Percentiles rank a stretch among this genome's conserved stretches.
These are phyloP conservation scores for Trichoderma simmonsii DNA, from an alignment of 2,329 filamentous ascomycete genomes.

Conservation along the genomic window DNA sequence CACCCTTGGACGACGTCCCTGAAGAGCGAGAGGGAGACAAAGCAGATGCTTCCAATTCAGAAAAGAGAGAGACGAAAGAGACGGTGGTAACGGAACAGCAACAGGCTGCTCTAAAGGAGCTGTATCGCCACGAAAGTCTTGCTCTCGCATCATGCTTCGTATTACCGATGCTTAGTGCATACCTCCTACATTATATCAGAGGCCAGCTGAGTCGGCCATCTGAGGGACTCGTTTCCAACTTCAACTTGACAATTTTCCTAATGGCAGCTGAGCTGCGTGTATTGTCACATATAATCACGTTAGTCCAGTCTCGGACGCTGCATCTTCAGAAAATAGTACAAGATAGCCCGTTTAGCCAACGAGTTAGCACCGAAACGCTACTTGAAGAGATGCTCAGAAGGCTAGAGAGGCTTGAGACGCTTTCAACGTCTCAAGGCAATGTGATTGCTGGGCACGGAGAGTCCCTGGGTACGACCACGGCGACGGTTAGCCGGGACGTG, in stretches of 20 bases:
- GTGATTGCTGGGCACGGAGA: constrained; percentile 26
- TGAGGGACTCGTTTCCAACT: constrained; percentile 85
- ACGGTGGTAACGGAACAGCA: constrained; percentile 25
- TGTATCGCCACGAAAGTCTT: constrained; percentile 70
- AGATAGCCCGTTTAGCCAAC: constrained; percentile 42
- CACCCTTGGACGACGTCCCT: constrained; percentile 41
- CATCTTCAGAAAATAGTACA: constrained; percentile 74
- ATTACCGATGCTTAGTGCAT: constrained; percentile 75
- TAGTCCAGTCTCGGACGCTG: constrained; percentile 75
- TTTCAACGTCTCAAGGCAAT: constrained; percentile 32
- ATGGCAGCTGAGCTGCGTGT: constrained; percentile 84
- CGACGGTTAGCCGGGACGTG: constrained; percentile 54
- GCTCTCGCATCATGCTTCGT: constrained; percentile 77
- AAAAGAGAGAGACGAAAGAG: neutral
- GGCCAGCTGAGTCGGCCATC: constrained; percentile 77
- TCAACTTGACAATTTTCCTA: constrained; percentile 88
- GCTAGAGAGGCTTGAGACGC: constrained; percentile 66
- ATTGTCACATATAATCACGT: constrained; percentile 73
- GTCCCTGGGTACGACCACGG: constrained; percentile 32
- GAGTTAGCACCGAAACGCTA: constrained; percentile 36
- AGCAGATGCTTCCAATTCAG: constrained; percentile 17
- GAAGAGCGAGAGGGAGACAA: constrained; percentile 39
- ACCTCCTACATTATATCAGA: constrained; percentile 77
- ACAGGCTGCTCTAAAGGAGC: constrained; percentile 53
- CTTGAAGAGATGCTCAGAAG: constrained; percentile 60